A percentile compares a stretch with the other conserved stretches of the same genome.
Conservation (phyloP, 805 yeast species). For the Priceomyces haplophilus region DNA sequence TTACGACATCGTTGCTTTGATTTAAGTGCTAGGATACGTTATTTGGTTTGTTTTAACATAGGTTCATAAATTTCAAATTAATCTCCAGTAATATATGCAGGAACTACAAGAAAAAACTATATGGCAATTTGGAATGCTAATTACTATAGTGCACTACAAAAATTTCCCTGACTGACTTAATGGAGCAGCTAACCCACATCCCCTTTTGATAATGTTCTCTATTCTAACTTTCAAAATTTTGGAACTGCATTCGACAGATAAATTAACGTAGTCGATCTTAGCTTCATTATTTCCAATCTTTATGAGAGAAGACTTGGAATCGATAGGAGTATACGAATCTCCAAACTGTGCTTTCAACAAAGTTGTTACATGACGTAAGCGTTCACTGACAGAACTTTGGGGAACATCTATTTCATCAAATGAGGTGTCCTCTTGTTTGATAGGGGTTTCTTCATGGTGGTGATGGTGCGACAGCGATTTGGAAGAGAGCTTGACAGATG, state of each 20-base stretch:
- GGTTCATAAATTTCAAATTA: background rate
- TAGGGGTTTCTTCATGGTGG: constrained; percentile 32
- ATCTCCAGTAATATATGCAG: background rate
- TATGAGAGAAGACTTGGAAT: constrained; percentile 53
- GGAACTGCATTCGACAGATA: constrained; percentile 68
- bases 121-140: background rate
- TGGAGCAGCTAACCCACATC: constrained; percentile 81
- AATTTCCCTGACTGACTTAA: constrained; percentile 46
- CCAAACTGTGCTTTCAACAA: constrained; percentile 87
- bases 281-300: constrained; percentile 78
- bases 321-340: constrained; percentile 48
- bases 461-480: constrained; percentile 48
- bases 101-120: constrained; percentile 3
- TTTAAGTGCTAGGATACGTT: background rate
- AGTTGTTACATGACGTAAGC: constrained; percentile 51
- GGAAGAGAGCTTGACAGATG: constrained; percentile 85
- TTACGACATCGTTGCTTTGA: constrained; percentile 3
- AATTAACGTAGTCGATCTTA: constrained; percentile 55
- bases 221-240: constrained; percentile 79
- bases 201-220: constrained; percentile 73
- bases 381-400: constrained; percentile 24
- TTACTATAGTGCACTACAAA: constrained; percentile 1
- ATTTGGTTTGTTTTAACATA: background rate
- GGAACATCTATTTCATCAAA: constrained; percentile 17
- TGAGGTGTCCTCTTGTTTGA: constrained; percentile 22